Evolutionary conservation across 1,284 basidiomycete species (phyloP), one percentile per base, ranked within the genome.

Genomic region (Vanrija humicola): DNA sequence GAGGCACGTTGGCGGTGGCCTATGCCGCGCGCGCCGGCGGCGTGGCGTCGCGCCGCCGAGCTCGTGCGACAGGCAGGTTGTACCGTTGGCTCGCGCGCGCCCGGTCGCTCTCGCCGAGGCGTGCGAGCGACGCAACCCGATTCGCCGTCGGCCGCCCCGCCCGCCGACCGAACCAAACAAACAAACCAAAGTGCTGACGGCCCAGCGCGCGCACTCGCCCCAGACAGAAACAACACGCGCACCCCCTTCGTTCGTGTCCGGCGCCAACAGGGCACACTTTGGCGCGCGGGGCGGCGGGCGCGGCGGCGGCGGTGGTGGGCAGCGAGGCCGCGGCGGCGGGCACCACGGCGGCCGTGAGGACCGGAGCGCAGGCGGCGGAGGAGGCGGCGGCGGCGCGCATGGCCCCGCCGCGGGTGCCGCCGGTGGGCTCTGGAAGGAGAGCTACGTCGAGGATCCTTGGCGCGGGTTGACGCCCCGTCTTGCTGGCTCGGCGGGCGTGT

Each of bases 371-470:
- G 42, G 54, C 29, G 53, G 47, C 15, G 39, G 50, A 8, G 50
- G 50, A 38, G 53, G 45, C 5, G 45, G 26, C 21, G 57, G 62
- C 10, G 50, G 49, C n/a, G 53, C 44, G 4, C 46, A 46, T 43
- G 54, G 44, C 14, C 21, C 21, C 21, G 42, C 39, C 5, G 18
- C 25, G 10, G 38, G 29, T 15, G 42, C 39, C 5, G 18, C 25
- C 15, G 38, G 29, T 15, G 54, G 44, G 16, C 23, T 64, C 50
- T 70, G 64, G 56, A 63, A 67, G 38, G 64, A 65, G 38, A 68
- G 67, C 54, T 69, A 68, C 52, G 64, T 64, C 48, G 64, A 73
- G 48, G 68, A 73, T 51, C 70, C 70, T 12, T 73, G 70, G 70
- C 34, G 34, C 34, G 34, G 34, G 34, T 12, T 34, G 9, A 34